Percentiles rank a stretch among this genome's conserved stretches.
Conservation (phyloP, 2,329 filamentous ascomycete genomes). For the Pezicula radicicola region DNA sequence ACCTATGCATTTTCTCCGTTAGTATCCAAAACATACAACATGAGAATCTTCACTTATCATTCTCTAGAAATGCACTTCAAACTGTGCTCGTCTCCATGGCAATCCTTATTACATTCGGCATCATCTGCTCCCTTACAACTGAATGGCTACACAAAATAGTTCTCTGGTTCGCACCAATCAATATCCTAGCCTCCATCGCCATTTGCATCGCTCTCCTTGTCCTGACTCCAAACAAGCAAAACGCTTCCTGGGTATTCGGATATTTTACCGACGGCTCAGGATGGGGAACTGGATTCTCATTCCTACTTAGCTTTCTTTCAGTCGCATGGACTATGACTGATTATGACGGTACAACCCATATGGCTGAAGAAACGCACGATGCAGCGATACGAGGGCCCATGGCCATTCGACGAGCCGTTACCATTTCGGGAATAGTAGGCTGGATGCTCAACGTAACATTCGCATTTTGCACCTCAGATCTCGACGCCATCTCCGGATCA, state of each 20-base stretch:
- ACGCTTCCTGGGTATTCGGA: slow-evolving; percentile 57
- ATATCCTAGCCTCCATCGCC: slow-evolving; percentile 56
- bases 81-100: slow-evolving; percentile 56
- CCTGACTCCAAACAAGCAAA: slow-evolving; percentile 56
- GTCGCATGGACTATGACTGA: slow-evolving; percentile 67
- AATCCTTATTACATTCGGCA: slow-evolving; percentile 49
- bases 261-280: slow-evolving; percentile 60
- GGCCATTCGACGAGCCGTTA: slow-evolving; percentile 56
- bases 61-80: slow-evolving; percentile 48
- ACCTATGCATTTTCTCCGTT: slow-evolving; percentile 55
- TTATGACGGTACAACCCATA: slow-evolving; percentile 65
- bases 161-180: slow-evolving; percentile 65
- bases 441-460: slow-evolving; percentile 62
- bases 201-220: slow-evolving; percentile 58
- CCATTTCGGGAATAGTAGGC: slow-evolving; percentile 57
- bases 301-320: slow-evolving; percentile 53
- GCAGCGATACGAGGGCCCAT: slow-evolving; percentile 57
- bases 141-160: slow-evolving; percentile 56
- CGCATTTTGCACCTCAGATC: slow-evolving; percentile 59
- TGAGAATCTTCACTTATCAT: background rate
- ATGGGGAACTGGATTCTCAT: slow-evolving; percentile 60
- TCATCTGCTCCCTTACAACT: slow-evolving; percentile 62
- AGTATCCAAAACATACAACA: slow-evolving; percentile 20
- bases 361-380: slow-evolving; percentile 66
- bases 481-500: slow-evolving; percentile 50